phyloP scores from a whole-genome alignment of 768 basidiomycete species.

The Boletus pseudopeckii region DNA sequence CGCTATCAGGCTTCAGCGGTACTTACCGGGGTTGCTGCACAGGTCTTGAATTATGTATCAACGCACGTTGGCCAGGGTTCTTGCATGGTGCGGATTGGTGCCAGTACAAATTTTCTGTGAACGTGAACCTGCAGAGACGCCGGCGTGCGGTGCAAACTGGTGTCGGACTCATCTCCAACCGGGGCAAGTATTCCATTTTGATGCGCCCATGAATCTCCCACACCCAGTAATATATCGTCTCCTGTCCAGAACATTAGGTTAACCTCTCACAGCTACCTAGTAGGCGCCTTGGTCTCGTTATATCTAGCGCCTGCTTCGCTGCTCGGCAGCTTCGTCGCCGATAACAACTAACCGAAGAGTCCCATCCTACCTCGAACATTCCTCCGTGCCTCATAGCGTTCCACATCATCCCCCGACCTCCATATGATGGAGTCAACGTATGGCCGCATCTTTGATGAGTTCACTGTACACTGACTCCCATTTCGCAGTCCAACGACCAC shows the following conservation, averaged over 20 bases:
- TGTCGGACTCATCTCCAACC: too few relatives aligned
- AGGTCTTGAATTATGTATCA: too few relatives aligned
- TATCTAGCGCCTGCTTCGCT: not conserved
- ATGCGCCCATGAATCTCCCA: not conserved
- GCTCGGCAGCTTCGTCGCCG: not conserved
- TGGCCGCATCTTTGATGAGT: not conserved
- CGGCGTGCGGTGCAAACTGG: too few relatives aligned
- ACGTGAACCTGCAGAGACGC: too few relatives aligned
- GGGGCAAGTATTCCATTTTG: not conserved
- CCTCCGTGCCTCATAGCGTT: not conserved
- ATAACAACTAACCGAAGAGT: not conserved
- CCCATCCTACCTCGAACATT: not conserved
- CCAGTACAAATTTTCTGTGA: too few relatives aligned
- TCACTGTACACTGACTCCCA: not conserved
- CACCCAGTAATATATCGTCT: not conserved
- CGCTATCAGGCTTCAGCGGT: too few relatives aligned
- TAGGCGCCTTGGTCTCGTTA: not conserved
- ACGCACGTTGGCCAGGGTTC: too few relatives aligned
- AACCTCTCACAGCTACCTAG: not conserved
- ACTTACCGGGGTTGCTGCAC: too few relatives aligned
- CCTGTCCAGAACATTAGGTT: not conserved
- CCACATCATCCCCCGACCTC: too few relatives aligned
- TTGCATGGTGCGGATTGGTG: too few relatives aligned
- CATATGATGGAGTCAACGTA: not conserved
- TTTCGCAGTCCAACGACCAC: not conserved